Conservation (phyloP, 768 basidiomycete genomes). For the Kwoniella pini region DNA sequence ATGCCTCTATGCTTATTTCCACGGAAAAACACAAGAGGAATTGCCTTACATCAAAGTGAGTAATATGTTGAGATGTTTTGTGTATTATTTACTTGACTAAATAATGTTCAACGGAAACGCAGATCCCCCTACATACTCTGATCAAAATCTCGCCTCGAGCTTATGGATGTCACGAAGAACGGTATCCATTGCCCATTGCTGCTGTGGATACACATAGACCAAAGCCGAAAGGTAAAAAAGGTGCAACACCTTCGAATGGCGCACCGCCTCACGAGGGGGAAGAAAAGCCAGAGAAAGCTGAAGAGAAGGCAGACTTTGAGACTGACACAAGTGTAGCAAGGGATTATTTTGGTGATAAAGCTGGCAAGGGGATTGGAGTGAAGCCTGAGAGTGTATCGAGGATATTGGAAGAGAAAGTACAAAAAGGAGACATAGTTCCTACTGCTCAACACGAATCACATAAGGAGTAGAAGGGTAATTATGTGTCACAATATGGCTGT, state of each 20-base stretch:
- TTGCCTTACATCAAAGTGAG: conserved; percentile 93
- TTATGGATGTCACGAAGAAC: conserved; percentile 97
- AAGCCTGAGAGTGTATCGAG: conserved; percentile 21
- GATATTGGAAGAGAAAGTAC: conserved; percentile 20
- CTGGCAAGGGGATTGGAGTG: conserved; percentile 12
- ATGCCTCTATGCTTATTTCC: conserved; percentile 84
- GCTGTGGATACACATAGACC: conserved; percentile 93
- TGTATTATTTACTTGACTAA: background rate
- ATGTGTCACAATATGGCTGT: too few relatives aligned
- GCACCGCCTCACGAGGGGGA: background rate
- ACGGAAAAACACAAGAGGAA: conserved; percentile 79
- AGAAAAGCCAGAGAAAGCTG: background rate
- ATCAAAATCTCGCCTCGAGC: conserved; percentile 98
- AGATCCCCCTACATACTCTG: conserved; percentile 73
- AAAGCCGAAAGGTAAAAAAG: conserved; percentile 36
- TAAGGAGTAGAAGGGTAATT: background rate
- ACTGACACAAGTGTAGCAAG: conserved; percentile 13
- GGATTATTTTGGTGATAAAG: conserved; percentile 44
- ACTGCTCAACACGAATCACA: conserved; percentile 16
- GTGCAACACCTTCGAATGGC: background rate
- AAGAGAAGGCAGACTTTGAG: background rate
- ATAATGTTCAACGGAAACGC: background rate
- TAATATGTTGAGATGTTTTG: background rate
- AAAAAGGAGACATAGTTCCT: conserved; percentile 33
- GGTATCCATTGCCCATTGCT: conserved; percentile 83